phyloP scores from a whole-genome alignment of 2,329 filamentous ascomycete species.

The Fusarium ramigenum region DNA sequence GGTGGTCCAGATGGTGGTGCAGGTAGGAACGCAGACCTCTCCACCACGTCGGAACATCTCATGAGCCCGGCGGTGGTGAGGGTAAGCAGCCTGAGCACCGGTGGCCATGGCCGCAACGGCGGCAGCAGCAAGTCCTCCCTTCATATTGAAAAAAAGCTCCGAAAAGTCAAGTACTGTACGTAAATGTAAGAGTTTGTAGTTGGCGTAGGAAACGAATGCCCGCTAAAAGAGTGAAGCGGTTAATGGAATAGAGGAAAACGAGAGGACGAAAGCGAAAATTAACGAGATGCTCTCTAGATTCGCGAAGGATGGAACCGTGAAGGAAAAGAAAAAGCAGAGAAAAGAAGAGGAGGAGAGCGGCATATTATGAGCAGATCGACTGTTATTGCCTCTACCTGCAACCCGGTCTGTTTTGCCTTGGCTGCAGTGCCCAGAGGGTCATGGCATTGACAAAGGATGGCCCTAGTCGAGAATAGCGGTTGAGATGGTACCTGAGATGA shows the following conservation, averaged over 20 bases:
- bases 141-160: slow-evolving; percentile 69
- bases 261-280: slow-evolving; percentile 60
- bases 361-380: slow-evolving; percentile 45
- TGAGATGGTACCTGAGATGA: slow-evolving; percentile 33
- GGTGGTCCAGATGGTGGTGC: slow-evolving; percentile 79
- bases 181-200: slow-evolving; percentile 34
- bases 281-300: slow-evolving; percentile 59
- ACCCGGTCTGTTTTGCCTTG: slow-evolving; percentile 29
- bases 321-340: slow-evolving; percentile 47
- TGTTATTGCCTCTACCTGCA: slow-evolving; percentile 49
- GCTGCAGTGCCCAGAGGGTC: slow-evolving; percentile 31
- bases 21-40: slow-evolving; percentile 66
- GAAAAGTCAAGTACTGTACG: slow-evolving; percentile 16
- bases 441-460: slow-evolving; percentile 33
- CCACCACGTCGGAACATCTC: slow-evolving; percentile 64
- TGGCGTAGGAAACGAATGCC: slow-evolving; percentile 70
- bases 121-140: slow-evolving; percentile 73
- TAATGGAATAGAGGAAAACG: slow-evolving; percentile 55
- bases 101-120: slow-evolving; percentile 69
- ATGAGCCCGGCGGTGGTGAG: slow-evolving; percentile 71
- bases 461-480: slow-evolving; percentile 31
- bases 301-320: slow-evolving; percentile 58
- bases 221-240: slow-evolving; percentile 92
- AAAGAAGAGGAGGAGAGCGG: slow-evolving; percentile 42
- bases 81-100: slow-evolving; percentile 63